A percentile compares a stretch with the other conserved stretches of the same genome.
phyloP scores from a whole-genome alignment of 2,329 filamentous ascomycete genomes.

The Cladosporium sp. region DNA sequence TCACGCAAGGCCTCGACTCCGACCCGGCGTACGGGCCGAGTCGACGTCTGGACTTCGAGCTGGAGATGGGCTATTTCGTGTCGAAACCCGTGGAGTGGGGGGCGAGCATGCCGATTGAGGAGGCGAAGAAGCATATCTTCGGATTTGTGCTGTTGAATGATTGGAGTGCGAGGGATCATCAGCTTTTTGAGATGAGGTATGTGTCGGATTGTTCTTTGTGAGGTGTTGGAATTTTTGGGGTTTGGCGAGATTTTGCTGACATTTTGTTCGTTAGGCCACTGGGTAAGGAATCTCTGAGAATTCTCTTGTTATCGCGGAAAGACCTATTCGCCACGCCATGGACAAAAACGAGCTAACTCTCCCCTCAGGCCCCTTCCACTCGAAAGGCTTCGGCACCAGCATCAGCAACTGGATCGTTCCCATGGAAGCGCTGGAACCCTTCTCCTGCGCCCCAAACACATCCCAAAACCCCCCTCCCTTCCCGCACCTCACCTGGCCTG shows the following conservation, averaged over 20 bases:
- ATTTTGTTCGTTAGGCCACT: not conserved
- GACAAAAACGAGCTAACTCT: constrained; percentile 26
- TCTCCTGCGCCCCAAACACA: constrained; percentile 25
- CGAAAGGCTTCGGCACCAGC: constrained; percentile 57
- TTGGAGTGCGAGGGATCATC: constrained; percentile 44
- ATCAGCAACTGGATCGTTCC: constrained; percentile 62
- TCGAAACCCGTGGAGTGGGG: constrained; percentile 39
- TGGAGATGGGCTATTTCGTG: constrained; percentile 47
- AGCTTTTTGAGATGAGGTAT: constrained; percentile 8
- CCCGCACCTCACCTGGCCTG: constrained; percentile 26
- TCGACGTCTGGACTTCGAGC: constrained; percentile 45
- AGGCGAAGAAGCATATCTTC: constrained; percentile 55
- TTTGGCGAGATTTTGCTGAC: not conserved
- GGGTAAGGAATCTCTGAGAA: too few species aligned
- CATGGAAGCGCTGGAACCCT: constrained; percentile 51
- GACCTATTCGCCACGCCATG: constrained; percentile 13
- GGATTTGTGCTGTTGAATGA: constrained; percentile 61
- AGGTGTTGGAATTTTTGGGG: not conserved
- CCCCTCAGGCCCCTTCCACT: constrained; percentile 51
- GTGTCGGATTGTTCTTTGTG: too few species aligned
- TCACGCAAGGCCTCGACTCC: constrained; percentile 23
- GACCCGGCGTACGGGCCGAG: constrained; percentile 40
- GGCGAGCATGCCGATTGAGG: constrained; percentile 34
- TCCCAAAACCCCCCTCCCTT: constrained; percentile 27
- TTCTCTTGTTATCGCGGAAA: too few species aligned